Conservation (phyloP, 345 rosid species). For the Cardamine chenopodiifolia region DNA sequence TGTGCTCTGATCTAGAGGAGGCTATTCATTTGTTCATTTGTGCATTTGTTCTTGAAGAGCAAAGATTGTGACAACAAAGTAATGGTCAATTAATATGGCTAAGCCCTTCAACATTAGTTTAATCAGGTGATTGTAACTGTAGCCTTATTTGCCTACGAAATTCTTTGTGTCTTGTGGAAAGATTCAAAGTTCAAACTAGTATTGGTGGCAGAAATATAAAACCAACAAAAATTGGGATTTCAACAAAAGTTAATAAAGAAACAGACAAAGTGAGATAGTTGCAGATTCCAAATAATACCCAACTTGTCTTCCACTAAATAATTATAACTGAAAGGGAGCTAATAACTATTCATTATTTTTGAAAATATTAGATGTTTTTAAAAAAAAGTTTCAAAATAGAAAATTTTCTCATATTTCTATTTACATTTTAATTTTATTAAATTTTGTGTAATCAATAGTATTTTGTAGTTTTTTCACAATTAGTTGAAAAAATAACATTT, state of each 20-base stretch:
- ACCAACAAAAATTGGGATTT: neutral
- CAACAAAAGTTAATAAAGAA: neutral
- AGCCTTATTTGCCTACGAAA: slow-evolving; percentile 15
- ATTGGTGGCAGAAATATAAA: slow-evolving; percentile 10
- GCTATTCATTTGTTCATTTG: slow-evolving; percentile 14
- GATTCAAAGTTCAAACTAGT: slow-evolving; percentile 27
- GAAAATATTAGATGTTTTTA: too few relatives aligned
- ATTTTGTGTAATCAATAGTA: too few relatives aligned
- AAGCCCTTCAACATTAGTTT: slow-evolving; percentile 20
- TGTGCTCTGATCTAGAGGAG: neutral
- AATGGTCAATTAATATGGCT: slow-evolving; percentile 31
- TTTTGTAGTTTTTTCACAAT: too few relatives aligned
- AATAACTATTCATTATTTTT: too few relatives aligned
- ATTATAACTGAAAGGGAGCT: neutral
- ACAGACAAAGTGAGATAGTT: neutral
- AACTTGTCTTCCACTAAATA: neutral
- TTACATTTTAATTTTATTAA: too few relatives aligned
- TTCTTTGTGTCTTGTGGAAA: slow-evolving; percentile 20
- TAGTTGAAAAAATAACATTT: too few relatives aligned
- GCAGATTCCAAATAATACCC: neutral
- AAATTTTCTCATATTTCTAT: too few relatives aligned
- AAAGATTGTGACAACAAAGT: slow-evolving; percentile 10
- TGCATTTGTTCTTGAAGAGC: slow-evolving; percentile 5
- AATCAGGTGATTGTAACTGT: slow-evolving; percentile 23
- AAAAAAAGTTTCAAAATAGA: too few relatives aligned